Percentiles rank a stretch among this genome's conserved stretches.
Conservation (phyloP, 2,329 filamentous ascomycete species). For the Grosmannia clavigera region DNA sequence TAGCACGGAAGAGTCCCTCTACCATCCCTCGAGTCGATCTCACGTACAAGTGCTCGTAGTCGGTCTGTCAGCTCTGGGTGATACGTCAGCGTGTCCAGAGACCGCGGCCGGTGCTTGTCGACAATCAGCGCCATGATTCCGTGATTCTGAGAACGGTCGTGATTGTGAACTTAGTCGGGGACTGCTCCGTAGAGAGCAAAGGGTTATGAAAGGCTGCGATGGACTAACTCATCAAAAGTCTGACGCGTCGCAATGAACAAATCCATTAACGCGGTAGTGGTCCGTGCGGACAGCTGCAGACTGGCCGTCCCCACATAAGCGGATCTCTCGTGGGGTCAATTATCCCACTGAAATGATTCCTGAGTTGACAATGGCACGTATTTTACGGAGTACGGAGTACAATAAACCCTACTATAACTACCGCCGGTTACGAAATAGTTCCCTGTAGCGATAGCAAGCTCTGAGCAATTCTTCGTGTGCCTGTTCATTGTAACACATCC, state of each 20-base stretch:
- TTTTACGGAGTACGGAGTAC: no score
- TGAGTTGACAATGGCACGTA: no score
- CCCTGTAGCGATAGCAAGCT: no score
- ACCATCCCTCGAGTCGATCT: not conserved
- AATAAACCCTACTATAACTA: no score
- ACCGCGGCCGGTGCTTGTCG: constrained; percentile 61
- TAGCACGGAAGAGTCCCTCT: not conserved
- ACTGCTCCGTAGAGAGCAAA: not conserved
- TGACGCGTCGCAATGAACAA: constrained; percentile 9
- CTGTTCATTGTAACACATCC: no score
- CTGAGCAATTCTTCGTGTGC: no score
- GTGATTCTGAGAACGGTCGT: not conserved
- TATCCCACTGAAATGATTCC: no score
- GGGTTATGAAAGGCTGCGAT: not conserved
- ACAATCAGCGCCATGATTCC: constrained; percentile 53
- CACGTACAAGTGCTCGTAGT: constrained; percentile 69
- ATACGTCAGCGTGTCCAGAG: constrained; percentile 69
- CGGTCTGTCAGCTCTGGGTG: constrained; percentile 80
- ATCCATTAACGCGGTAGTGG: constrained; percentile 8
- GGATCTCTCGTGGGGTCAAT: no score
- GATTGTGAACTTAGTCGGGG: not conserved
- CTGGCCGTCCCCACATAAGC: no score
- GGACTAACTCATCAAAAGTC: not conserved
- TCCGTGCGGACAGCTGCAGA: constrained; percentile 1
- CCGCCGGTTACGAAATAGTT: no score